Evolutionary conservation across 148 eudicot species (phyloP).

Genomic region (Vaccinium vitisidaea): DNA sequence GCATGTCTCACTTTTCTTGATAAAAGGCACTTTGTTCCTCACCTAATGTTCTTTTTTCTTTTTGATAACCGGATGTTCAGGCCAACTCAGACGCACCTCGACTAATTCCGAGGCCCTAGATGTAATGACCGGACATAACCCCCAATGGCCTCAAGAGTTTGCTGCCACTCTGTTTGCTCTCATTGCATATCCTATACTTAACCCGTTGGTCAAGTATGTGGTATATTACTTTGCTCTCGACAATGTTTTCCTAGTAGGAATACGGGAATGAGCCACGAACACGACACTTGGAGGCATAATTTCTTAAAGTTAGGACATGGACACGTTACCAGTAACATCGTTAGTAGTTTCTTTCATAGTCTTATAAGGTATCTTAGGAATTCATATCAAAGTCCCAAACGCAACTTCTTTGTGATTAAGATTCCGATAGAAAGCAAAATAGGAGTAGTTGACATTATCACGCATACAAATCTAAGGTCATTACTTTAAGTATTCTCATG

Average conservation of each 20-base stretch:
- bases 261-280: background rate
- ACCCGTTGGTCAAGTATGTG: background rate
- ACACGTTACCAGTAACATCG: background rate
- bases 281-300: background rate
- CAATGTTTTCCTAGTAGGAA: background rate
- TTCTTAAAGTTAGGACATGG: background rate
- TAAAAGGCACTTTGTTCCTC: background rate
- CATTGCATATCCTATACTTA: background rate
- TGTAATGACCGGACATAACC: too few species aligned
- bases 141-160: too few species aligned
- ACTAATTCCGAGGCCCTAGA: too few species aligned
- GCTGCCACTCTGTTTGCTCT: background rate
- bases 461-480: background rate
- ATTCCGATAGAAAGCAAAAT: background rate
- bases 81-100: too few species aligned
- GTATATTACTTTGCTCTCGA: background rate
- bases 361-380: background rate
- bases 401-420: background rate
- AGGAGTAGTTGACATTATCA: background rate
- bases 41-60: background rate
- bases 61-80: too few species aligned
- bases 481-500: background rate
- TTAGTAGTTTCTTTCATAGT: background rate
- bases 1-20: background rate
- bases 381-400: background rate